Conservation (phyloP, 495 filamentous ascomycete genomes). For the Tuber indicum region DNA sequence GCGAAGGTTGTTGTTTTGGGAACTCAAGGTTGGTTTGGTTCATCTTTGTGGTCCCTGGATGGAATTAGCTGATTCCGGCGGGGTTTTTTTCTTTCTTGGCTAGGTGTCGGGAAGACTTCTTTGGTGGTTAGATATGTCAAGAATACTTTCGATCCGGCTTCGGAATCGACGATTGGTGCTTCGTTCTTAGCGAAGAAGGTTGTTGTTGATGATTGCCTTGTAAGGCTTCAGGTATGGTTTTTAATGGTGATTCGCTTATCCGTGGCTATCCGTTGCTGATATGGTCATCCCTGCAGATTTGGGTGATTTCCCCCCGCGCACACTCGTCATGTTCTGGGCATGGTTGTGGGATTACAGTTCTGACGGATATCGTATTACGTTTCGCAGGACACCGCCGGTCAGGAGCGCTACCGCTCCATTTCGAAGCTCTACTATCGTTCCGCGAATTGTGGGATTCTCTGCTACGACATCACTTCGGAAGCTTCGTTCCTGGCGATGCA, state of each 20-base stretch:
- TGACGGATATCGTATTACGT: background rate
- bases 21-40: constrained; percentile 55
- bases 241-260: constrained; percentile 45
- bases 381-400: constrained; percentile 56
- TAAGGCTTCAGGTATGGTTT: constrained; percentile 56
- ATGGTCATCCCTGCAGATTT: constrained; percentile 31
- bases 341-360: background rate
- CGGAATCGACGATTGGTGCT: constrained; percentile 80
- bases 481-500: constrained; percentile 89
- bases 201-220: constrained; percentile 61
- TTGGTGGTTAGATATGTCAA: constrained; percentile 82
- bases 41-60: background rate
- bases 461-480: constrained; percentile 87
- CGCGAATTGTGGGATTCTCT: constrained; percentile 88
- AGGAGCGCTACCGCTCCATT: constrained; percentile 90
- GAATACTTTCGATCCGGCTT: constrained; percentile 65
- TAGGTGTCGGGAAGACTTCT: constrained; percentile 89
- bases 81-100: background rate
- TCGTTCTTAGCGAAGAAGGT: constrained; percentile 92
- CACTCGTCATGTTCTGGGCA: background rate
- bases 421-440: constrained; percentile 91
- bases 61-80: background rate
- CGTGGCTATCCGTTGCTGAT: background rate
- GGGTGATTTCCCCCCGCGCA: background rate
- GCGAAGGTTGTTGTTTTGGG: constrained; percentile 90